These are phyloP conservation scores for Talaromyces sp. DNA, from an alignment of 2,329 filamentous ascomycete species.

Conservation along the genomic window DNA sequence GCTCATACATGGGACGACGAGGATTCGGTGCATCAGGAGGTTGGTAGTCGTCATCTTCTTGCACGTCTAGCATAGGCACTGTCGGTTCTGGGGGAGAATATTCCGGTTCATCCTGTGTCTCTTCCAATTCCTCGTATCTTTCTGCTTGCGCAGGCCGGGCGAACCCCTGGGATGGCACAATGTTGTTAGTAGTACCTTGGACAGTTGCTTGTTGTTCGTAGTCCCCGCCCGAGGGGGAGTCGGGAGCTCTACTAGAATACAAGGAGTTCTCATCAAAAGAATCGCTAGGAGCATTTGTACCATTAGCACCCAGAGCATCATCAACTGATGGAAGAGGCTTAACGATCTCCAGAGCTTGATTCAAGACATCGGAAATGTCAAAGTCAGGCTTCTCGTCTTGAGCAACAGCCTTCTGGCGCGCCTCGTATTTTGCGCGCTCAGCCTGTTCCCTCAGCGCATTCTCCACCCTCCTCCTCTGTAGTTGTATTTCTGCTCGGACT, in stretches of 20 bases:
- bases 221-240: constrained; percentile 56
- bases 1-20: constrained; percentile 37
- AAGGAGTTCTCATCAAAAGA: constrained; percentile 92
- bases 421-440: constrained; percentile 54
- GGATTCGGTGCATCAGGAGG: constrained; percentile 26
- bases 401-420: constrained; percentile 44
- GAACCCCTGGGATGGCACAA: constrained; percentile 15
- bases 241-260: constrained; percentile 85
- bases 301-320: constrained; percentile 48
- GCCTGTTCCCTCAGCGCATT: constrained; percentile 69
- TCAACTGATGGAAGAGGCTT: constrained; percentile 59
- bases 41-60: constrained; percentile 21
- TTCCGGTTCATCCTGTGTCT: constrained; percentile 39
- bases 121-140: not conserved
- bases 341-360: constrained; percentile 65
- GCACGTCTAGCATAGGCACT: constrained; percentile 24
- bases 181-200: constrained; percentile 11
- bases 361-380: constrained; percentile 67
- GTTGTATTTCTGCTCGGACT: constrained; percentile 71
- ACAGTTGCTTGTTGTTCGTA: constrained; percentile 15
- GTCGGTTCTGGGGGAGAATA: constrained; percentile 44
- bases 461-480: constrained; percentile 78
- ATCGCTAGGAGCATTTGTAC: constrained; percentile 63
- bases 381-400: constrained; percentile 58
- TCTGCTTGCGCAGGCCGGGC: not conserved